phyloP scores from a whole-genome alignment of 352 stramenopile genomes.

The Globisporangium paroecandrum region DNA sequence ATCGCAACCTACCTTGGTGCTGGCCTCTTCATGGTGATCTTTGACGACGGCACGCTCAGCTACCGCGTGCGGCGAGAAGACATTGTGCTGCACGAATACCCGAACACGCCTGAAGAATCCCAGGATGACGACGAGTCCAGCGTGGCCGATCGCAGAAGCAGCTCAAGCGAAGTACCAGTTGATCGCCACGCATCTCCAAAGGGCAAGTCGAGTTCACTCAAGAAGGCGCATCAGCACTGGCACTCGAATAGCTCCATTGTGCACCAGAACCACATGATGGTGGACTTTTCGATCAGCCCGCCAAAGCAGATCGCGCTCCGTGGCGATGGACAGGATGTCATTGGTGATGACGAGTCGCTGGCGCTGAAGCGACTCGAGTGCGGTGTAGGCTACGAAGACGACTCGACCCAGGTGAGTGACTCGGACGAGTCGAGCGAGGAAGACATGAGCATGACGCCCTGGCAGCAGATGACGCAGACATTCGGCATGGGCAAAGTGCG shows the following conservation, averaged over 20 bases:
- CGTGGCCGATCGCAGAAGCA: background rate
- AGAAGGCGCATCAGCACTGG: constrained; percentile 9
- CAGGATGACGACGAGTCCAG: constrained; percentile 1
- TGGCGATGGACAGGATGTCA: constrained; percentile 20
- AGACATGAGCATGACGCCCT: constrained; percentile 76
- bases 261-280: constrained; percentile 29
- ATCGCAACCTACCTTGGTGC: constrained; percentile 69
- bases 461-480: constrained; percentile 84
- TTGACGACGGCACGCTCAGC: constrained; percentile 70
- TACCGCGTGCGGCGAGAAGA: constrained; percentile 69
- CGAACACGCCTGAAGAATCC: background rate
- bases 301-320: constrained; percentile 30
- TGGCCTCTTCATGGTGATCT: constrained; percentile 75
- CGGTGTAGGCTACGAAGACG: constrained; percentile 68
- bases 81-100: constrained; percentile 40
- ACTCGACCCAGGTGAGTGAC: constrained; percentile 83
- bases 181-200: background rate
- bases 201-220: constrained; percentile 5
- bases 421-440: constrained; percentile 74
- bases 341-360: constrained; percentile 40
- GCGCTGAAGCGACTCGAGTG: constrained; percentile 72
- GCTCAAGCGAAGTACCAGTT: background rate
- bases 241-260: constrained; percentile 20
- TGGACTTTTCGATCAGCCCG: constrained; percentile 45
- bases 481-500: constrained; percentile 66